Evolutionary conservation across 768 basidiomycete genomes (phyloP).

Genomic region (Hygrophorus russula): DNA sequence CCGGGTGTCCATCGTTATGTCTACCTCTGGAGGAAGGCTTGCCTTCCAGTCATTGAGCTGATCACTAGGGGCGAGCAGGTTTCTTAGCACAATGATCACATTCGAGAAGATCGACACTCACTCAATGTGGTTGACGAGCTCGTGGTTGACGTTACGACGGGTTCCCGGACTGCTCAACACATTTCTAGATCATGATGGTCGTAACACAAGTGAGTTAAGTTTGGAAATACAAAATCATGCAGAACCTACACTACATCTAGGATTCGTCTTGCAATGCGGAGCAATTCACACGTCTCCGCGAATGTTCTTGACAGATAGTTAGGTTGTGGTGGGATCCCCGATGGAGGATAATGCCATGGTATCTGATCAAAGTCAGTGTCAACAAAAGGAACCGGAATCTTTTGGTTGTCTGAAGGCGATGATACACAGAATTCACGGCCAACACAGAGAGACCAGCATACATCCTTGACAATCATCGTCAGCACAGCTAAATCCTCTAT

Average conservation of each 20-base stretch:
- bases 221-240: neutral
- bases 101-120: slow-evolving; percentile 15
- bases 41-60: slow-evolving; percentile 40
- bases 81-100: neutral
- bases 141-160: slow-evolving; percentile 30
- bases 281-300: slow-evolving; percentile 35
- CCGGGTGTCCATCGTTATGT: slow-evolving; percentile 36
- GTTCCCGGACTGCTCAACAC: slow-evolving; percentile 27
- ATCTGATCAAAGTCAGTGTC: slow-evolving; percentile 38
- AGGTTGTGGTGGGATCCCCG: slow-evolving; percentile 28
- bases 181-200: slow-evolving; percentile 27
- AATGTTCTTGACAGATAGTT: slow-evolving; percentile 36
- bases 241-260: slow-evolving; percentile 43
- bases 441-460: slow-evolving; percentile 58
- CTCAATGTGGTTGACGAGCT: slow-evolving; percentile 44
- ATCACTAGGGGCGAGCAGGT: slow-evolving; percentile 18
- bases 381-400: slow-evolving; percentile 35
- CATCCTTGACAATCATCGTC: slow-evolving; percentile 25
- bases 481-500: neutral
- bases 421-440: slow-evolving; percentile 47
- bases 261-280: slow-evolving; percentile 36
- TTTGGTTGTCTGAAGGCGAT: slow-evolving; percentile 22
- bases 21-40: slow-evolving; percentile 31
- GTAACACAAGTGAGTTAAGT: neutral
- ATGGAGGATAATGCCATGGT: slow-evolving; percentile 31